Evolutionary conservation across 805 yeast genomes (phyloP).

Genomic region (Diddensiella santjacobensis): DNA sequence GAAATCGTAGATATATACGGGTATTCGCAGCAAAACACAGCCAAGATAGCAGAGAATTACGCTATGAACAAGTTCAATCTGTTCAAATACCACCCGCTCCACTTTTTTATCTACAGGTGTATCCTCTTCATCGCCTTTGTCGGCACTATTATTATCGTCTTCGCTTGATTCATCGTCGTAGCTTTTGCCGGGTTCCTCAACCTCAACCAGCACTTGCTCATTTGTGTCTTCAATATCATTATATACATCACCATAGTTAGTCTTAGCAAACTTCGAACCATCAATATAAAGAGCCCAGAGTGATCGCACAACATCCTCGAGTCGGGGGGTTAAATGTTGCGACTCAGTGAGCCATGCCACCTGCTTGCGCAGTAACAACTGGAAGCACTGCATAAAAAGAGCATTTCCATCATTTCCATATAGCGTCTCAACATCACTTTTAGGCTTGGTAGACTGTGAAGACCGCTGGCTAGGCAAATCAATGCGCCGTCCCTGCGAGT

Average conservation of each 20-base stretch:
- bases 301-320: conserved; percentile 23
- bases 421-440: conserved; percentile 27
- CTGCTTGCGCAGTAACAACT: conserved; percentile 49
- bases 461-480: conserved; percentile 7
- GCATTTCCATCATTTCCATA: conserved; percentile 49
- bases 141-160: conserved; percentile 18
- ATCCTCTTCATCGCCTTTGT: conserved; percentile 39
- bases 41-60: conserved; percentile 33
- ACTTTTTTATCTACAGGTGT: conserved; percentile 46
- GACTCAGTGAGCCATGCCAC: conserved; percentile 38
- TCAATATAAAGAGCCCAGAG: conserved; percentile 24
- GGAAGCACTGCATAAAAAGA: conserved; percentile 46
- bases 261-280: conserved; percentile 23
- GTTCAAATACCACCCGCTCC: conserved; percentile 37
- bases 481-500: conserved; percentile 28
- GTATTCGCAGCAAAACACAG: conserved; percentile 22
- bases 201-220: neutral
- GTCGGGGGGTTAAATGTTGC: conserved; percentile 24
- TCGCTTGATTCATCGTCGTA: conserved; percentile 16
- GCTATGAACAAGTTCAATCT: conserved; percentile 34
- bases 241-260: neutral
- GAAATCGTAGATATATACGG: conserved; percentile 28
- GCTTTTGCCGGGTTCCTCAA: neutral
- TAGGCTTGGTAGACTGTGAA: neutral
- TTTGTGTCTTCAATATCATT: neutral